Conservation (phyloP, 2,329 filamentous ascomycete species). For the Didymella arachidicola region DNA sequence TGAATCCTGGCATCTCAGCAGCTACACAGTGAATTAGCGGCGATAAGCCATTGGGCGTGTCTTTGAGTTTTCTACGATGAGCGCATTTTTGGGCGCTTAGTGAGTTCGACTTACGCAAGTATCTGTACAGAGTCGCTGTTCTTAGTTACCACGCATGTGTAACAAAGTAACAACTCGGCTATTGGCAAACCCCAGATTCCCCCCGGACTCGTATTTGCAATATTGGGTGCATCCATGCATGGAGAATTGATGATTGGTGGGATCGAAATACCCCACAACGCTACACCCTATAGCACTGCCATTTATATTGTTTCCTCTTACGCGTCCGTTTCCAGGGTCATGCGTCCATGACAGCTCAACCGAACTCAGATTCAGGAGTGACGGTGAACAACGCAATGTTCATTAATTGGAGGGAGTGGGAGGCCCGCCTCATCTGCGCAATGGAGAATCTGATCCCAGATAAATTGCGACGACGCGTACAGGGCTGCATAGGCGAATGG, state of each 20-base stretch:
- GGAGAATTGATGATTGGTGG: constrained; percentile 21
- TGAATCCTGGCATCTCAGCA: neutral
- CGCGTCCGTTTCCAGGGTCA: constrained; percentile 5
- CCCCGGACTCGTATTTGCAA: constrained; percentile 8
- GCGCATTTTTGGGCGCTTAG: neutral
- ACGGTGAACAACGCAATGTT: neutral
- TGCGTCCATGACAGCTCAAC: neutral
- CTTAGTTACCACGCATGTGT: neutral
- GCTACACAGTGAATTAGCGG: neutral
- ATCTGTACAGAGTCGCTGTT: neutral
- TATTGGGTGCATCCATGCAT: neutral
- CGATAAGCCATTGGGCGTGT: neutral
- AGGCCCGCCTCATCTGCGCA: constrained; percentile 6
- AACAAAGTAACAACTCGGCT: neutral
- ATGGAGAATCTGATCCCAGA: constrained; percentile 8
- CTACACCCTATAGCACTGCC: neutral
- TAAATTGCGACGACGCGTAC: constrained; percentile 13
- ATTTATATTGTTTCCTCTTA: neutral
- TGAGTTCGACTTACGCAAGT: neutral
- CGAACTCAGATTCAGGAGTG: neutral
- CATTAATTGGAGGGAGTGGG: constrained; percentile 17
- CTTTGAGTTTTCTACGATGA: neutral
- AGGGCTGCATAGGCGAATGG: constrained; percentile 6
- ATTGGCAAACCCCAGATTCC: constrained; percentile 5
- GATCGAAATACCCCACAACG: constrained; percentile 8